Conservation (phyloP, 352 stramenopile genomes). For the Pythium dissotocum region DNA sequence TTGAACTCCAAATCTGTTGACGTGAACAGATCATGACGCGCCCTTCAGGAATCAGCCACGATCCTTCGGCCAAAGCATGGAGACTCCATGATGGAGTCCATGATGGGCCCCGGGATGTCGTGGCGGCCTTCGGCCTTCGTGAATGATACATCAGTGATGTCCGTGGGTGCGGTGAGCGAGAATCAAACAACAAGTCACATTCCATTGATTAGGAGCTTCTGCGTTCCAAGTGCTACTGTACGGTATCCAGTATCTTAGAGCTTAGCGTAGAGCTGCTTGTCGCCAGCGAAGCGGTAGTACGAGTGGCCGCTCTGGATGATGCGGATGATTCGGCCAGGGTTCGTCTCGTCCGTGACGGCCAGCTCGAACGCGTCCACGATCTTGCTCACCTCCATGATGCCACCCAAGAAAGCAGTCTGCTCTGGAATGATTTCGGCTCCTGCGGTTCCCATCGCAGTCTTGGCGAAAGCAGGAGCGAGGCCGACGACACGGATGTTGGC, state of each 20-base stretch:
- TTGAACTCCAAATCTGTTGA: conserved; percentile 8
- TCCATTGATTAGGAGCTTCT: too few relatives aligned
- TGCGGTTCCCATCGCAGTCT: conserved; percentile 63
- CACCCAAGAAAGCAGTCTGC: conserved; percentile 20
- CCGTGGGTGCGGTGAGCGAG: too few relatives aligned
- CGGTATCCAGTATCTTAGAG: conserved; percentile 17
- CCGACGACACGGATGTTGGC: conserved; percentile 73
- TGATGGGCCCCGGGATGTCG: too few relatives aligned
- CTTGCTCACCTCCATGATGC: conserved; percentile 33
- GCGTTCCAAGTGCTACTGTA: too few relatives aligned
- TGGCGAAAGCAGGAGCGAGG: conserved; percentile 63
- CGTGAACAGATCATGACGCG: conserved; percentile 8
- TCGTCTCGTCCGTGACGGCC: conserved; percentile 47
- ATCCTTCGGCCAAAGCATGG: too few relatives aligned
- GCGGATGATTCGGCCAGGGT: conserved; percentile 49
- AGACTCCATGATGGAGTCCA: too few relatives aligned
- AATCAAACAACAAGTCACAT: too few relatives aligned
- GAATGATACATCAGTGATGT: too few relatives aligned
- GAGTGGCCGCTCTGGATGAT: conserved; percentile 40
- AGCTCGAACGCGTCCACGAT: conserved; percentile 53
- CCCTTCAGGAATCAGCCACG: too few relatives aligned
- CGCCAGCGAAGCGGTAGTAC: conserved; percentile 57
- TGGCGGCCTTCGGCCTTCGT: too few relatives aligned
- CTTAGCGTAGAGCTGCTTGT: conserved; percentile 69
- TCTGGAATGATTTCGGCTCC: conserved; percentile 38